Evolutionary conservation across 169 alveolate species (phyloP).

Genomic region (Plasmodium blacklocki): DNA sequence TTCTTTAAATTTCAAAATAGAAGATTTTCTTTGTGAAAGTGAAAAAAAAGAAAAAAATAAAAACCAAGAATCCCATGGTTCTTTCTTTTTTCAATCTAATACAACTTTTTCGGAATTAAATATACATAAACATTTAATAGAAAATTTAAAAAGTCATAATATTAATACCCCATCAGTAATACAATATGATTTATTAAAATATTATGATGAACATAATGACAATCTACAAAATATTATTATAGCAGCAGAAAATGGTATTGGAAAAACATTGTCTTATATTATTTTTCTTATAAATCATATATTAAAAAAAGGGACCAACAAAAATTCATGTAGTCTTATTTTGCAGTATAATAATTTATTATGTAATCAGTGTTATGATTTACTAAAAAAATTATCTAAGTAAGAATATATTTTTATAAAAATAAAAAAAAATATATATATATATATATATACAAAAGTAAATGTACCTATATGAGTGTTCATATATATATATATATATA

Average conservation of each 20-base stretch:
- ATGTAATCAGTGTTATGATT: slow-evolving; percentile 38
- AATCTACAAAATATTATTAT: slow-evolving; percentile 40
- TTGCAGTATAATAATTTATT: slow-evolving; percentile 50
- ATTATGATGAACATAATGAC: slow-evolving; percentile 37
- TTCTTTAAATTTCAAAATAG: slow-evolving; percentile 4
- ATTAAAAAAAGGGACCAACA: slow-evolving; percentile 9
- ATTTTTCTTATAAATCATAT: slow-evolving; percentile 51
- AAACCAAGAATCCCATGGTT: not conserved
- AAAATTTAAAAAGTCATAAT: slow-evolving; percentile 40
- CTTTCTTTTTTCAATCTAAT: slow-evolving; percentile 36
- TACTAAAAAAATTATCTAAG: slow-evolving; percentile 39
- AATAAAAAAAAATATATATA: not conserved
- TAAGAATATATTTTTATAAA: not conserved
- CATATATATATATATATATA: not conserved
- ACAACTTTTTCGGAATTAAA: slow-evolving; percentile 41
- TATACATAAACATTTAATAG: slow-evolving; percentile 39
- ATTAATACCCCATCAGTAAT: slow-evolving; percentile 37
- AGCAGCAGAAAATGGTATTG: slow-evolving; percentile 75
- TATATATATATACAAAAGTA: not conserved
- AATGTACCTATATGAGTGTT: not conserved
- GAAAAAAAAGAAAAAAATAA: slow-evolving; percentile 18
- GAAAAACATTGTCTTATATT: slow-evolving; percentile 66
- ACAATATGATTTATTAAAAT: slow-evolving; percentile 52
- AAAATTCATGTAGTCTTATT: slow-evolving; percentile 19
- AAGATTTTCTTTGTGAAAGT: slow-evolving; percentile 36